These are phyloP conservation scores for Chlorella sp. DNA, from an alignment of 139 green algal genomes.

Conservation along the genomic window DNA sequence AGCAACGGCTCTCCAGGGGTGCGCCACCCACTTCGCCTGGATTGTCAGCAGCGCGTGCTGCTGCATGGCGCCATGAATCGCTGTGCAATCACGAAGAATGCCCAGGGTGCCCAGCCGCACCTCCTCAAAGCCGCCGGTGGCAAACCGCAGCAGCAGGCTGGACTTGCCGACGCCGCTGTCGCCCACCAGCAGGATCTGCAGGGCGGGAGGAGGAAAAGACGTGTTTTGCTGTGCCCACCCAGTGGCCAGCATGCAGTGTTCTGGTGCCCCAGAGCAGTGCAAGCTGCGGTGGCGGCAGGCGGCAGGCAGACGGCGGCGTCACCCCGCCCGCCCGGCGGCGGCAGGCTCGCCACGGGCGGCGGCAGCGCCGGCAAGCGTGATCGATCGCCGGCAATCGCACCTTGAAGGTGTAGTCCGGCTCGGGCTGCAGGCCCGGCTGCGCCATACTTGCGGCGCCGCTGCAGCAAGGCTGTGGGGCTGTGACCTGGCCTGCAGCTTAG, in stretches of 20 bases:
- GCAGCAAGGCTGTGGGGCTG: too few relatives aligned
- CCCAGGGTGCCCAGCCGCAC: neutral
- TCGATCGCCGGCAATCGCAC: slow-evolving; percentile 34
- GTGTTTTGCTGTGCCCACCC: too few relatives aligned
- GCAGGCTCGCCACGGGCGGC: neutral
- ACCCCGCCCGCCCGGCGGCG: too few relatives aligned
- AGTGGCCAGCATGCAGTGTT: too few relatives aligned
- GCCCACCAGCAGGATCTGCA: slow-evolving; percentile 89
- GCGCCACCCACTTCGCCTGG: too few relatives aligned
- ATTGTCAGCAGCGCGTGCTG: neutral
- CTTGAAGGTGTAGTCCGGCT: slow-evolving; percentile 81
- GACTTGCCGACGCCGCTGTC: slow-evolving; percentile 93
- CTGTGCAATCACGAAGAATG: too few relatives aligned
- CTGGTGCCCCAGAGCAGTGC: neutral
- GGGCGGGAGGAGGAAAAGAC: too few relatives aligned
- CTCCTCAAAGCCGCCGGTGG: slow-evolving; percentile 87
- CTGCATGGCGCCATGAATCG: too few relatives aligned
- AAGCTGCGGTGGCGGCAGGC: neutral
- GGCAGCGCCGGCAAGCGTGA: neutral
- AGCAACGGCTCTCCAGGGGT: neutral
- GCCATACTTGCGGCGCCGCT: slow-evolving; percentile 2
- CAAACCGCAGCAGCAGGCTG: slow-evolving; percentile 91
- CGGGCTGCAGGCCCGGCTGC: neutral
- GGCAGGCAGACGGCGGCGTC: neutral
- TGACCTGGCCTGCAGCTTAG: too few relatives aligned